Conservation (phyloP, 2,329 filamentous ascomycete genomes). For the Alternaria novae-zelandiae region DNA sequence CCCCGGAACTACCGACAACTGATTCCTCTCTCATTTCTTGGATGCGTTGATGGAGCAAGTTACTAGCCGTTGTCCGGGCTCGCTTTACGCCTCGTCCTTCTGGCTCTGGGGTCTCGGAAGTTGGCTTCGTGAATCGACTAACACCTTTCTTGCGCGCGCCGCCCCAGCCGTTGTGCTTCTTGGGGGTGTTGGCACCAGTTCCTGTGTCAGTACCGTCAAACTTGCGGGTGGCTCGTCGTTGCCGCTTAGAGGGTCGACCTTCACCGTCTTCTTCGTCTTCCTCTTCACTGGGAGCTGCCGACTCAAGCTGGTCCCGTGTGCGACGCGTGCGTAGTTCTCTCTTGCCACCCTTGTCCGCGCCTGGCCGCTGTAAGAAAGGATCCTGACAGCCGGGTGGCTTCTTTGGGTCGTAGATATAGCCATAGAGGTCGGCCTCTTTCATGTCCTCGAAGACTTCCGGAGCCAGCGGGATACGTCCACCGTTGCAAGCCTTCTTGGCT, state of each 20-base stretch:
- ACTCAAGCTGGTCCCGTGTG: constrained; percentile 48
- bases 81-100: constrained; percentile 40
- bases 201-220: constrained; percentile 44
- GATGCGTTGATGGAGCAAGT: constrained; percentile 51
- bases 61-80: constrained; percentile 31
- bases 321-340: constrained; percentile 56
- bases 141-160: constrained; percentile 47
- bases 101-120: constrained; percentile 47
- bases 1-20: constrained; percentile 42
- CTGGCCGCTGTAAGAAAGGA: constrained; percentile 60
- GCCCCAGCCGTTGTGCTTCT: constrained; percentile 47
- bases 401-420: constrained; percentile 63
- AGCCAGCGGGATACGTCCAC: constrained; percentile 54
- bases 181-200: constrained; percentile 40
- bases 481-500: constrained; percentile 59
- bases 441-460: constrained; percentile 62
- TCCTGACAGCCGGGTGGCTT: constrained; percentile 60
- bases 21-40: constrained; percentile 56
- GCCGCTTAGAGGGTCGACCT: constrained; percentile 39
- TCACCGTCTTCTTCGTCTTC: constrained; percentile 46
- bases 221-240: constrained; percentile 43
- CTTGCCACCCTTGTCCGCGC: constrained; percentile 53
- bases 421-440: constrained; percentile 67
- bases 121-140: constrained; percentile 37
- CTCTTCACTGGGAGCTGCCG: constrained; percentile 47